These are phyloP conservation scores for Vicia sativa DNA, from an alignment of 306 rosid genomes.

Conservation along the genomic window DNA sequence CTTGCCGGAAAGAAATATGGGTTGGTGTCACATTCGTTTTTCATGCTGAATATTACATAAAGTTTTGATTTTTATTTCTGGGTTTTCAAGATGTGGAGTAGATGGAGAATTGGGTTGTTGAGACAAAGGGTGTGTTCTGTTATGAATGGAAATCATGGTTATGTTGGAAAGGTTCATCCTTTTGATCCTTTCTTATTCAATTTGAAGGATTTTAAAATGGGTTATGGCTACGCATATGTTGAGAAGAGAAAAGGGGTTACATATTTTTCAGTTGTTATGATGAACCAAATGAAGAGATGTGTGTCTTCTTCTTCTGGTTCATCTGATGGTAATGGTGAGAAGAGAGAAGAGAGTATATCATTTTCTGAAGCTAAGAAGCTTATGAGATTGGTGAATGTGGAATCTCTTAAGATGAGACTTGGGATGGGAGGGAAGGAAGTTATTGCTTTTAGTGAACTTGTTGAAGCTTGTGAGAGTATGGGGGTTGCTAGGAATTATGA, in stretches of 20 bases:
- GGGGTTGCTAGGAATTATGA: slow-evolving; percentile 75
- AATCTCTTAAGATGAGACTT: slow-evolving; percentile 70
- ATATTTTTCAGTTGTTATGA: slow-evolving; percentile 23
- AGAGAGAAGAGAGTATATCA: slow-evolving; percentile 43
- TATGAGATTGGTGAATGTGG: slow-evolving; percentile 84
- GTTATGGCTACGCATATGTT: slow-evolving; percentile 14
- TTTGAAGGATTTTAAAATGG: slow-evolving; percentile 32
- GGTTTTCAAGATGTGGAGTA: slow-evolving; percentile 48
- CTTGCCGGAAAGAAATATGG: slow-evolving; percentile 18
- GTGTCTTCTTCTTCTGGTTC: slow-evolving; percentile 28
- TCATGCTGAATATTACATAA: slow-evolving; percentile 8
- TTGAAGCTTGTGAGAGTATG: slow-evolving; percentile 72
- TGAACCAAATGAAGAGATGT: slow-evolving; percentile 42
- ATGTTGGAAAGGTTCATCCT: slow-evolving; percentile 35
- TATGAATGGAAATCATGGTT: slow-evolving; percentile 35
- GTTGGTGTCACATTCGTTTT: slow-evolving; percentile 25
- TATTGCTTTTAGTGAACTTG: slow-evolving; percentile 63
- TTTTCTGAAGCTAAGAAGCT: slow-evolving; percentile 78
- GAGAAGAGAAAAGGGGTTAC: slow-evolving; percentile 35
- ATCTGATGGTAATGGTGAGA: slow-evolving; percentile 17
- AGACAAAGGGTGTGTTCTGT: slow-evolving; percentile 38
- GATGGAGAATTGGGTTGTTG: slow-evolving; percentile 39
- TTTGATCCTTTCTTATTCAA: slow-evolving; percentile 36
- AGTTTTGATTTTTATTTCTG: neutral
- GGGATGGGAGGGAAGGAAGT: slow-evolving; percentile 66